Conservation (phyloP, 257 asterid genomes). For the Rehmannia glutinosa region DNA sequence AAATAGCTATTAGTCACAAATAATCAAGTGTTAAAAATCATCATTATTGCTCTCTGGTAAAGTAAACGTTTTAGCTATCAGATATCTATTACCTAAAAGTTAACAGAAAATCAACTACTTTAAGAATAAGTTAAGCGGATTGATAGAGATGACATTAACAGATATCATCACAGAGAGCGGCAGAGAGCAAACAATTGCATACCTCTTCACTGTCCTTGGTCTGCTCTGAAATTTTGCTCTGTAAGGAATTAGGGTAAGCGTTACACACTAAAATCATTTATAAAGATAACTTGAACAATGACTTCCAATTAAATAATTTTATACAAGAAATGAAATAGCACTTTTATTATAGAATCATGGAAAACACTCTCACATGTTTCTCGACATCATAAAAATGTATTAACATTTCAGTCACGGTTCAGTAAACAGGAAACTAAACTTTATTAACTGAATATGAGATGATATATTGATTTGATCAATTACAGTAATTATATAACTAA, state of each 20-base stretch:
- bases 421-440: not conserved
- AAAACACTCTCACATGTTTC: not conserved
- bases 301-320: not conserved
- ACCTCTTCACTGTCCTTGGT: conserved; percentile 52
- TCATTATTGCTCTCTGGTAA: not conserved
- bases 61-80: not conserved
- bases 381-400: conserved; percentile 1
- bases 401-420: not conserved
- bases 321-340: not conserved
- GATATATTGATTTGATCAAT: not conserved
- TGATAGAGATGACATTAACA: not conserved
- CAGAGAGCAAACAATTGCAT: not conserved
- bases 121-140: not conserved
- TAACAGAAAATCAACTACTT: not conserved
- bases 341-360: not conserved
- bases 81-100: not conserved
- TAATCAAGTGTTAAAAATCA: not conserved
- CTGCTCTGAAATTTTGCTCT: conserved; percentile 40
- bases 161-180: not conserved
- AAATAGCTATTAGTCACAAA: not conserved
- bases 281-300: not conserved
- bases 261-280: conserved; percentile 2
- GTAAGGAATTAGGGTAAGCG: conserved; percentile 13
- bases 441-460: not conserved
- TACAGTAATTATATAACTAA: not conserved